A percentile compares a stretch with the other conserved stretches of the same genome.
These are phyloP conservation scores for Arbutus unedo DNA, from an alignment of 148 eudicot genomes.

Conservation along the genomic window DNA sequence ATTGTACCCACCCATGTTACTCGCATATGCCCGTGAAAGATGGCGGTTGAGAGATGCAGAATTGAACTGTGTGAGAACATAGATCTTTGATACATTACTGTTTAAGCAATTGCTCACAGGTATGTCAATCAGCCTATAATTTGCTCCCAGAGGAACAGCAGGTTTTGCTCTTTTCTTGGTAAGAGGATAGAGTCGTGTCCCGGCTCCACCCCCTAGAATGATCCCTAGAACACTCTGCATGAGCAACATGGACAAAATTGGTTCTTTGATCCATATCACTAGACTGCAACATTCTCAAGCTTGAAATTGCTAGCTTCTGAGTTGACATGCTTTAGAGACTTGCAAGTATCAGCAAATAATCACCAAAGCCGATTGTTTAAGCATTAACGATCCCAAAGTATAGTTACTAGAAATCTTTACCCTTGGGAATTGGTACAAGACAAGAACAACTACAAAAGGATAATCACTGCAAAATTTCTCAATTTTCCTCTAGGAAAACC, in stretches of 20 bases:
- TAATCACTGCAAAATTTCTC: background rate
- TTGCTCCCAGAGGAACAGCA: slow-evolving; percentile 90
- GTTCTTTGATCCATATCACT: background rate
- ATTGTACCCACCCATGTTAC: slow-evolving; percentile 87
- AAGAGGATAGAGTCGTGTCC: slow-evolving; percentile 87
- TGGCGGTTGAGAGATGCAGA: slow-evolving; percentile 96
- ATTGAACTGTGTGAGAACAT: slow-evolving; percentile 89
- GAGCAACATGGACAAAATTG: background rate
- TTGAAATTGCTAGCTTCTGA: background rate
- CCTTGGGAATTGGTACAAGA: background rate
- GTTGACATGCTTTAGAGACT: background rate
- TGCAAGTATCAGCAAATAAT: background rate
- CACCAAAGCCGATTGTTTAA: background rate
- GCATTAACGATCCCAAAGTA: background rate
- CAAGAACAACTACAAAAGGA: background rate
- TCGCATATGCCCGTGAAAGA: slow-evolving; percentile 80
- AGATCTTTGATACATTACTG: slow-evolving; percentile 80
- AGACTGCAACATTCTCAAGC: background rate
- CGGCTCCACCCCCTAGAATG: slow-evolving; percentile 98
- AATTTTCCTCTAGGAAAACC: background rate
- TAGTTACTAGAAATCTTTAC: background rate
- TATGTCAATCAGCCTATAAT: slow-evolving; percentile 83
- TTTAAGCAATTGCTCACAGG: slow-evolving; percentile 94
- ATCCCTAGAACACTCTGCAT: slow-evolving; percentile 88
- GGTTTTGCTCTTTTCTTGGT: slow-evolving; percentile 95